phyloP scores from a whole-genome alignment of 2,329 filamentous ascomycete species.

The Aspergillus unguis region DNA sequence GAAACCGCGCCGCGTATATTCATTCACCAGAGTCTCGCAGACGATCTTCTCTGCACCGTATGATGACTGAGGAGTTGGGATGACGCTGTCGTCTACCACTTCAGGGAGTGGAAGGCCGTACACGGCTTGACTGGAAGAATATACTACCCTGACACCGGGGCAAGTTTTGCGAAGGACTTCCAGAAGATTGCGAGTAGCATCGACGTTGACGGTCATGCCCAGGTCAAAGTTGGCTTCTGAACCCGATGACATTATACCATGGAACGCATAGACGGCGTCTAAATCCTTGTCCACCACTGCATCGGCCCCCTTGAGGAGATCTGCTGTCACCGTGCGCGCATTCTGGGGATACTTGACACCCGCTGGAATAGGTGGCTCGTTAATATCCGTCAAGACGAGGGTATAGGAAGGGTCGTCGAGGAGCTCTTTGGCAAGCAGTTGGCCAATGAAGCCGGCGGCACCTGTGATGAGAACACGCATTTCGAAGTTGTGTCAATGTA shows the following conservation, averaged over 20 bases:
- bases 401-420: slow-evolving; percentile 48
- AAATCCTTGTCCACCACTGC: slow-evolving; percentile 43
- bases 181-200: slow-evolving; percentile 55
- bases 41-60: slow-evolving; percentile 64
- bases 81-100: slow-evolving; percentile 50
- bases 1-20: slow-evolving; percentile 58
- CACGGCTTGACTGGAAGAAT: slow-evolving; percentile 61
- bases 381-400: slow-evolving; percentile 58
- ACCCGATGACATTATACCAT: slow-evolving; percentile 66
- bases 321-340: slow-evolving; percentile 50
- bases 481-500: background rate
- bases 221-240: slow-evolving; percentile 61
- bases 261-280: slow-evolving; percentile 59
- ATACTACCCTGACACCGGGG: slow-evolving; percentile 58
- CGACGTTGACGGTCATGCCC: slow-evolving; percentile 59
- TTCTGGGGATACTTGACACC: slow-evolving; percentile 50
- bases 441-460: slow-evolving; percentile 63
- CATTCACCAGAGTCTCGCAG: slow-evolving; percentile 61
- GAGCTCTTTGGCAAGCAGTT: slow-evolving; percentile 57
- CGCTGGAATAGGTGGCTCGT: slow-evolving; percentile 50
- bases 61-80: slow-evolving; percentile 59
- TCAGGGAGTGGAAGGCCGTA: slow-evolving; percentile 58
- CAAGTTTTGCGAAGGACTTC: slow-evolving; percentile 50
- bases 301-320: slow-evolving; percentile 49
- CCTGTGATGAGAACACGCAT: slow-evolving; percentile 62